A percentile compares a stretch with the other conserved stretches of the same genome.
phyloP scores from a whole-genome alignment of 2,329 filamentous ascomycete species.

The Penicillium polonicum region DNA sequence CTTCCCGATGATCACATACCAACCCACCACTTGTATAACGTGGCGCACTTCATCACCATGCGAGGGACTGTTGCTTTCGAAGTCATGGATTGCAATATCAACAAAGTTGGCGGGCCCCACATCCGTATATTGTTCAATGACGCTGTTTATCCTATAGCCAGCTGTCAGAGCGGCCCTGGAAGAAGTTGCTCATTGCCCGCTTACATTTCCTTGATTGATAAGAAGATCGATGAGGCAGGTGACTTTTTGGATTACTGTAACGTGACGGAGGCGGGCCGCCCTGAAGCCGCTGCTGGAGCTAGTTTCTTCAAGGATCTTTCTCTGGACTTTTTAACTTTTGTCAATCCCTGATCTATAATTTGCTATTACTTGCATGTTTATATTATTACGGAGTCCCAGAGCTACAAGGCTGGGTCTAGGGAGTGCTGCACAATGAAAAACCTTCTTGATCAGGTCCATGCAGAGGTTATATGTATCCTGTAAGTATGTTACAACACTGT shows the following conservation, averaged over 20 bases:
- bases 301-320: constrained; percentile 34
- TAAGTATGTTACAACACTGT: too few species aligned
- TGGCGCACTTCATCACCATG: constrained; percentile 60
- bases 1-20: constrained; percentile 52
- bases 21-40: constrained; percentile 53
- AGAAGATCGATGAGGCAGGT: constrained; percentile 51
- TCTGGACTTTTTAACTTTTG: constrained; percentile 28
- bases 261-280: constrained; percentile 20
- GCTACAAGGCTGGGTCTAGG: too few species aligned
- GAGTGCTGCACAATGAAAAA: too few species aligned
- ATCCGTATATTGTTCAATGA: constrained; percentile 63
- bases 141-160: constrained; percentile 59
- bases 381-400: too few species aligned
- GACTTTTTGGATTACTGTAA: constrained; percentile 44
- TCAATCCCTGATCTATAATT: constrained; percentile 24
- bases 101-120: constrained; percentile 20
- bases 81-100: constrained; percentile 53
- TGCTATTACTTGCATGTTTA: too few species aligned
- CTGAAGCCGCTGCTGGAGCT: constrained; percentile 20
- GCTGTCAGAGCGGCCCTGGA: constrained; percentile 57
- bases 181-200: constrained; percentile 51
- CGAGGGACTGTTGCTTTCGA: constrained; percentile 66
- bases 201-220: constrained; percentile 47
- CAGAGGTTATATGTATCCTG: too few species aligned
- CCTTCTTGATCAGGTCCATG: too few species aligned